phyloP scores from a whole-genome alignment of 2,329 filamentous ascomycete genomes.

The Cryphonectria naterciae region DNA sequence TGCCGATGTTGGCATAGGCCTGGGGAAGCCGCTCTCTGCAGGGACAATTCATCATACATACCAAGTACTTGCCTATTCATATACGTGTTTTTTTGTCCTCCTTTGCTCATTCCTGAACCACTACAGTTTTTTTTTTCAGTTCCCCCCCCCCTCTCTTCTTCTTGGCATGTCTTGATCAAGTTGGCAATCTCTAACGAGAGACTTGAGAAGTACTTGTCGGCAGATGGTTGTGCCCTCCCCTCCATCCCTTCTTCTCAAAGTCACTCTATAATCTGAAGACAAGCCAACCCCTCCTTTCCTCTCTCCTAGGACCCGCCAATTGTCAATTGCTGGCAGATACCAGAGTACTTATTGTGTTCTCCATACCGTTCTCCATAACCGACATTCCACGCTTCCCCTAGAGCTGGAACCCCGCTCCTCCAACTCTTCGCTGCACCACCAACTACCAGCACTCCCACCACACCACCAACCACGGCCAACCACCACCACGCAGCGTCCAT shows the following conservation, averaged over 20 bases:
- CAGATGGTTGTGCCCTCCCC: background rate
- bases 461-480: background rate
- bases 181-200: background rate
- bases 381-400: background rate
- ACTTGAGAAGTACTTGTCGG: background rate
- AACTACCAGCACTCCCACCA: conserved; percentile 2
- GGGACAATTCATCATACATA: conserved; percentile 4
- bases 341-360: background rate
- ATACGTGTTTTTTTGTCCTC: background rate
- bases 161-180: background rate
- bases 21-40: conserved; percentile 11
- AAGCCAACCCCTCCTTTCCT: background rate
- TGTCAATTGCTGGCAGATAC: background rate
- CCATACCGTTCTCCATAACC: background rate
- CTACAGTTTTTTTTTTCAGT: background rate
- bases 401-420: conserved; percentile 17
- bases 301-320: background rate
- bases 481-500: background rate
- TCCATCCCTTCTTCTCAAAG: background rate
- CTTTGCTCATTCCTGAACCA: background rate
- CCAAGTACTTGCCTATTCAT: background rate
- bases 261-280: background rate
- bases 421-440: background rate
- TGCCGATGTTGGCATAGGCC: background rate
- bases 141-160: no score